Evolutionary conservation across 2,329 filamentous ascomycete species (phyloP).

Genomic region (Colletotrichum tabaci): DNA sequence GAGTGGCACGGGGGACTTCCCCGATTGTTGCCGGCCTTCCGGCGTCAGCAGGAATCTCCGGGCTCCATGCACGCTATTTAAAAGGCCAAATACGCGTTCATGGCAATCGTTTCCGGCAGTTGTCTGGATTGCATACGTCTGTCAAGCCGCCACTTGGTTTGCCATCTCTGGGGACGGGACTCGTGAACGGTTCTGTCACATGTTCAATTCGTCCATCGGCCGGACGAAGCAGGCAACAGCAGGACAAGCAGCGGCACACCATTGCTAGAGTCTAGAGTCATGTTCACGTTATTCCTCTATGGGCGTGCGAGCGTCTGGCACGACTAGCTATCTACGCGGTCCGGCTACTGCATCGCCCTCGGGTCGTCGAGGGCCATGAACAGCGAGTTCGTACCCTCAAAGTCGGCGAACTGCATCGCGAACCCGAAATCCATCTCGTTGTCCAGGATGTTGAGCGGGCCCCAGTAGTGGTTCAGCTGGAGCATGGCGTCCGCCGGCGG

Average conservation of each 20-base stretch:
- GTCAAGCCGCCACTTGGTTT: background rate
- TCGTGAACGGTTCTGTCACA: background rate
- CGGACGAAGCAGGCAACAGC: background rate
- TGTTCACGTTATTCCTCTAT: too few relatives aligned
- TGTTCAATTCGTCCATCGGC: background rate
- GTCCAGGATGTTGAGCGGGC: conserved; percentile 46
- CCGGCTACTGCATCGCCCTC: conserved; percentile 17
- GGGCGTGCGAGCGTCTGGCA: background rate
- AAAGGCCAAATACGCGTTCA: background rate
- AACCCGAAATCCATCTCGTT: conserved; percentile 46
- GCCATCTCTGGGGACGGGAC: background rate
- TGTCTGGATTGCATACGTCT: background rate
- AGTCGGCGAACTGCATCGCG: conserved; percentile 44
- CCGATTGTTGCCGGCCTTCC: background rate
- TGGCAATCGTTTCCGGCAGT: background rate
- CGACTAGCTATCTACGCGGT: background rate
- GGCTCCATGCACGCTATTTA: conserved; percentile 18
- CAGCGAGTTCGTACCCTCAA: conserved; percentile 36
- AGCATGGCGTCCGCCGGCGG: conserved; percentile 40
- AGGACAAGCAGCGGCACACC: background rate
- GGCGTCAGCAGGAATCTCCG: conserved; percentile 16
- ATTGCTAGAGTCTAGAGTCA: too few relatives aligned
- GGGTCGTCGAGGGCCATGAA: conserved; percentile 32
- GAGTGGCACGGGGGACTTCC: background rate
- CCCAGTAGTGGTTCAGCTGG: conserved; percentile 47